phyloP scores from a whole-genome alignment of 345 rosid species.

The Viola odorata region DNA sequence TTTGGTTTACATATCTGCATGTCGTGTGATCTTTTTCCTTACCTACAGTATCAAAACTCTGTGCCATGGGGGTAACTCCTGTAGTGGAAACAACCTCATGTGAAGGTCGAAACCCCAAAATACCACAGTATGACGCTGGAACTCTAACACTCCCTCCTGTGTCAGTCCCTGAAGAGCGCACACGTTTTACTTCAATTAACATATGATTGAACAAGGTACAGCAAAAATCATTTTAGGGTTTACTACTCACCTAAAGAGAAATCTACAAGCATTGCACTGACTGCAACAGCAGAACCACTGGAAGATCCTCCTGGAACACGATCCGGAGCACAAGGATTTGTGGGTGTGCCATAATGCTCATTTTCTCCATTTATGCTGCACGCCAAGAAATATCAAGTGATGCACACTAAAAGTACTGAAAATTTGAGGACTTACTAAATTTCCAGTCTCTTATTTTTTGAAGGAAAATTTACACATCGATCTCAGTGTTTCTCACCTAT shows the following conservation, averaged over 20 bases:
- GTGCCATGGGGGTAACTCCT: slow-evolving; percentile 83
- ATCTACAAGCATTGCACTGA: slow-evolving; percentile 73
- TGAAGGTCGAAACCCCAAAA: slow-evolving; percentile 76
- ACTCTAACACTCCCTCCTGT: slow-evolving; percentile 90
- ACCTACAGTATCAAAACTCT: slow-evolving; percentile 93
- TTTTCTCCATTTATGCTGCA: slow-evolving; percentile 81
- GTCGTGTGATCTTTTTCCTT: slow-evolving; percentile 11
- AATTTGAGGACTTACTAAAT: neutral
- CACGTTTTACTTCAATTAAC: neutral
- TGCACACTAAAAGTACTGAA: too few species aligned
- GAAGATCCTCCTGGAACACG: slow-evolving; percentile 93
- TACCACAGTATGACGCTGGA: slow-evolving; percentile 79
- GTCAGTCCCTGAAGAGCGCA: slow-evolving; percentile 61
- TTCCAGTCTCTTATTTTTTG: neutral
- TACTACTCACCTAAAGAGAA: slow-evolving; percentile 66
- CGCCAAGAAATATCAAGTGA: neutral
- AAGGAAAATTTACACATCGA: too few species aligned
- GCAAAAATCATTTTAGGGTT: neutral
- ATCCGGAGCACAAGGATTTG: slow-evolving; percentile 67
- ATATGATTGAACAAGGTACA: neutral
- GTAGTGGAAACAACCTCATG: slow-evolving; percentile 46
- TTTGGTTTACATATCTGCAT: neutral
- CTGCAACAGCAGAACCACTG: slow-evolving; percentile 97
- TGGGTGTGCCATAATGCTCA: slow-evolving; percentile 79
- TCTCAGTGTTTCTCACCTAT: slow-evolving; percentile 40